A percentile compares a stretch with the other conserved stretches of the same genome.
These are phyloP conservation scores for Plasmodium relictum DNA, from an alignment of 169 alveolate genomes.

Conservation along the genomic window DNA sequence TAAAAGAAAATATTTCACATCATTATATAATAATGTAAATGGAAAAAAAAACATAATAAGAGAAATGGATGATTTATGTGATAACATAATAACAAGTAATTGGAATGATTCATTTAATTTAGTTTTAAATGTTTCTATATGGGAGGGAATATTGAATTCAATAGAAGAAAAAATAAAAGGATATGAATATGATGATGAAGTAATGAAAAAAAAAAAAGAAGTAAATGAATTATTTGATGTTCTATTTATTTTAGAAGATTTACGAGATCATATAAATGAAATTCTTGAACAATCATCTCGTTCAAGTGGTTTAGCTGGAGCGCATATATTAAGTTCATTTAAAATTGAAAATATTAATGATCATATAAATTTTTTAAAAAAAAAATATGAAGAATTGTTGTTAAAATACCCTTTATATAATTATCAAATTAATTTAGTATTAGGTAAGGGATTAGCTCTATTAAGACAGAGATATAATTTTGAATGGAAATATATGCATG, in stretches of 20 bases:
- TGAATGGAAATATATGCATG: constrained; percentile 74
- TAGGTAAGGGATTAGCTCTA: constrained; percentile 64
- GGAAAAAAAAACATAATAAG: constrained; percentile 26
- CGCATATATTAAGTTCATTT: constrained; percentile 47
- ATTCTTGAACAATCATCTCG: constrained; percentile 72
- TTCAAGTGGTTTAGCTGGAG: constrained; percentile 67
- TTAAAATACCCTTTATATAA: constrained; percentile 37
- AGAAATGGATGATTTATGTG: constrained; percentile 49
- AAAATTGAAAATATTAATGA: constrained; percentile 54
- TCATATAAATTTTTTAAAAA: constrained; percentile 61
- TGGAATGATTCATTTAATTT: constrained; percentile 70
- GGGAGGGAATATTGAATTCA: constrained; percentile 68
- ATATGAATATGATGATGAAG: constrained; percentile 37
- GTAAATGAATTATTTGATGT: constrained; percentile 56
- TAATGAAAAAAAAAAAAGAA: constrained; percentile 36
- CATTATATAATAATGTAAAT: constrained; percentile 31
- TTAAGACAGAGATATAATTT: constrained; percentile 52
- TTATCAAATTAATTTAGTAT: constrained; percentile 63
- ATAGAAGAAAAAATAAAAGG: constrained; percentile 68
- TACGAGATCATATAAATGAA: constrained; percentile 77
- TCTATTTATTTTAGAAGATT: constrained; percentile 71
- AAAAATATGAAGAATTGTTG: constrained; percentile 44
- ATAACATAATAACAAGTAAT: constrained; percentile 57
- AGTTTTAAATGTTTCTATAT: constrained; percentile 65
- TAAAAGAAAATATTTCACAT: constrained; percentile 45